Conservation (phyloP, 2,329 filamentous ascomycete genomes). For the Aspergillus ustus region DNA sequence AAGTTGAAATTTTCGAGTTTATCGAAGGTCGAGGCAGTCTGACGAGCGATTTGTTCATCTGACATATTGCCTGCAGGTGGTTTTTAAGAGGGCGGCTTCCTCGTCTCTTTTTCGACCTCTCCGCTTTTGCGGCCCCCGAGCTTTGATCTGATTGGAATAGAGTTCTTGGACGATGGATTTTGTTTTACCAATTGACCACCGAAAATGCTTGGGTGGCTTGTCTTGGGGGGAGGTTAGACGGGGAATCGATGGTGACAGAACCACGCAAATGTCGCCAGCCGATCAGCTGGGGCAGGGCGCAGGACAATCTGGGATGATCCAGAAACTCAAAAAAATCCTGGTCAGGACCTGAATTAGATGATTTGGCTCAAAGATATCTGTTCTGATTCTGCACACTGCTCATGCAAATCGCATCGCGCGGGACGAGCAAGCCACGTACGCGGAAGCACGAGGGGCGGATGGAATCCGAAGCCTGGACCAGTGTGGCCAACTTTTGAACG, state of each 20-base stretch:
- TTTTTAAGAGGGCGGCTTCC: slow-evolving; percentile 21
- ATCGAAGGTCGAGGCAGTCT: slow-evolving; percentile 35
- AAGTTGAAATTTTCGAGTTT: slow-evolving; percentile 45
- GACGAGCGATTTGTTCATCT: slow-evolving; percentile 37
- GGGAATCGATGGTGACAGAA: slow-evolving; percentile 25
- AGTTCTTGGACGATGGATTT: slow-evolving; percentile 16
- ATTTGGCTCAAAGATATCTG: slow-evolving; percentile 27
- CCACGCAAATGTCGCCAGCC: slow-evolving; percentile 22
- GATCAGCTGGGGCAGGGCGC: slow-evolving; percentile 26
- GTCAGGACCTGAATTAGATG: slow-evolving; percentile 23
- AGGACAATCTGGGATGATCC: slow-evolving; percentile 12
- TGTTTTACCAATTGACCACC: slow-evolving; percentile 14
- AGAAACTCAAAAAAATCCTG: slow-evolving; percentile 20
- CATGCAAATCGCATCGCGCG: slow-evolving; percentile 30
- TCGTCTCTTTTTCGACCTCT: slow-evolving; percentile 19
- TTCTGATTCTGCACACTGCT: slow-evolving; percentile 18
- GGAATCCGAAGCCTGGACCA: slow-evolving; percentile 14
- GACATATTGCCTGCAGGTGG: slow-evolving; percentile 35
- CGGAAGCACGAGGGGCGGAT: slow-evolving; percentile 21
- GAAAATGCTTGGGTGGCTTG: slow-evolving; percentile 22
- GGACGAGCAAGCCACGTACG: slow-evolving; percentile 30
- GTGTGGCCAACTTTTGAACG: slow-evolving; percentile 6
- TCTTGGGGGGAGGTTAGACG: slow-evolving; percentile 22
- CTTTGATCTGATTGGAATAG: slow-evolving; percentile 20
- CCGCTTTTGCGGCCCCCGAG: slow-evolving; percentile 9